Base-by-base conservation (phyloP, 345 rosid genomes). In the Ceriops tagal region DNA sequence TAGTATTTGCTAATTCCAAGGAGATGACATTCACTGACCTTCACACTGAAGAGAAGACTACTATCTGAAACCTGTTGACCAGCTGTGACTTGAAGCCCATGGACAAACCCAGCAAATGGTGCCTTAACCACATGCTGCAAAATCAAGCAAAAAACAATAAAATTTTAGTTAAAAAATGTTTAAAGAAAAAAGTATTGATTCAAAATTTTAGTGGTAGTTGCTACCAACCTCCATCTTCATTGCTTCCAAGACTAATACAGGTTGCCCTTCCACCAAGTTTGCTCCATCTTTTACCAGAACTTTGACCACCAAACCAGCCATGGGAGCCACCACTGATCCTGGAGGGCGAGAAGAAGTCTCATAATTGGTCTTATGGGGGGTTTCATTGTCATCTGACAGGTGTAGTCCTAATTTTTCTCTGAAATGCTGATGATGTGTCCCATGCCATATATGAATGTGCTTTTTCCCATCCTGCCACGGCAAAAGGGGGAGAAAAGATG, bases 191-290 rank as follows among this genome's bases (percentile, higher is more conserved):
- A 8, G 1, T 55, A 37, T 34, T 13, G 22, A 56, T 55, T 53
- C 18, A 28, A 32, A 35, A 58, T 57, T 28, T 46, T 53, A 65
- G 61, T 32, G 15, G 69, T 35, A 58, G 60, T 64, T 4, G 27
- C 49, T 52, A 75, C 83, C 46, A 66, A 89, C 97, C 98, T 93
- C 98, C 97, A 93, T 93, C 84, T 93, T 93, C 97, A 91, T 93
- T 71, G 97, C 97, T 81, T 91, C 97, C 51, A 93, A 73, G 76
- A 93, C 96, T 68, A 93, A 67, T 21, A 91, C 73, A 57, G 95
- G 90, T 78, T 89, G 97, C 35, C 89, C 96, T 78, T 75, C 83
- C 68, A 82, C 97, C 68, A 89, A 96, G 65, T 77, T 87, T 39
- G 81, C 68, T 59, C 92, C 96, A 68, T 91, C 85, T 70, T 86